Conservation (phyloP, 2,329 filamentous ascomycete genomes). For the Neonectria faginata region DNA sequence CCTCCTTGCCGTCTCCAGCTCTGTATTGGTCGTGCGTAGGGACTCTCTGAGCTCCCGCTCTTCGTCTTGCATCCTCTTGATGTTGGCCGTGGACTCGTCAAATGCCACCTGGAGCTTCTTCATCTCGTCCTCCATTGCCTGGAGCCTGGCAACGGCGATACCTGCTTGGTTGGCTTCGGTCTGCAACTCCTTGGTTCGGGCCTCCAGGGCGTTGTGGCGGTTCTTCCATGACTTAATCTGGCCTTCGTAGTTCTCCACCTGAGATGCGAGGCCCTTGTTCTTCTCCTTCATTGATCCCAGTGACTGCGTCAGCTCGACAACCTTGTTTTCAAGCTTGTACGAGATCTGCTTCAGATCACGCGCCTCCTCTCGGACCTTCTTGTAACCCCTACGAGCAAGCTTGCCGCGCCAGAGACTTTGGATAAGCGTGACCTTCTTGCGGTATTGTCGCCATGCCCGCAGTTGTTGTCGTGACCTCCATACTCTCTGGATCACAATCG, state of each 20-base stretch:
- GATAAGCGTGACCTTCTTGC: constrained; percentile 87
- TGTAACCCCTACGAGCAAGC: constrained; percentile 84
- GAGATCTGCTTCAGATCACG: constrained; percentile 99
- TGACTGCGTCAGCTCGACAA: constrained; percentile 95
- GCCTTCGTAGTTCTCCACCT: constrained; percentile 95
- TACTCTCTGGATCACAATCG: constrained; percentile 86
- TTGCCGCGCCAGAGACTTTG: constrained; percentile 95
- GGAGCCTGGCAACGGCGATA: constrained; percentile 89
- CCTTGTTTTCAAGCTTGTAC: constrained; percentile 99
- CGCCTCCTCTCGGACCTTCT: constrained; percentile 91
- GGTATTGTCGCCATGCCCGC: constrained; percentile 86
- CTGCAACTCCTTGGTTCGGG: constrained; percentile 91
- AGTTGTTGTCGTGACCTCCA: constrained; percentile 87
- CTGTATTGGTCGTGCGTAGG: constrained; percentile 80
- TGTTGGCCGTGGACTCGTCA: constrained; percentile 88
- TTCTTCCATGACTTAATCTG: constrained; percentile 98
- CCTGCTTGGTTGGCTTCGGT: constrained; percentile 97
- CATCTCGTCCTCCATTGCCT: constrained; percentile 96
- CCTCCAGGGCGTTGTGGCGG: constrained; percentile 89
- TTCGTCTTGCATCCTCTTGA: constrained; percentile 95
- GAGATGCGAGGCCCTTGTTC: constrained; percentile 88
- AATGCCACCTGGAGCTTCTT: constrained; percentile 88
- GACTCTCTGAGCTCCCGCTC: constrained; percentile 88
- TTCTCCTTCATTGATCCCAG: constrained; percentile 92
- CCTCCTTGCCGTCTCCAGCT: constrained; percentile 83